Evolutionary conservation across 495 filamentous ascomycete genomes (phyloP), one percentile per base, ranked within the genome.

Genomic region (Xylaria venustula): DNA sequence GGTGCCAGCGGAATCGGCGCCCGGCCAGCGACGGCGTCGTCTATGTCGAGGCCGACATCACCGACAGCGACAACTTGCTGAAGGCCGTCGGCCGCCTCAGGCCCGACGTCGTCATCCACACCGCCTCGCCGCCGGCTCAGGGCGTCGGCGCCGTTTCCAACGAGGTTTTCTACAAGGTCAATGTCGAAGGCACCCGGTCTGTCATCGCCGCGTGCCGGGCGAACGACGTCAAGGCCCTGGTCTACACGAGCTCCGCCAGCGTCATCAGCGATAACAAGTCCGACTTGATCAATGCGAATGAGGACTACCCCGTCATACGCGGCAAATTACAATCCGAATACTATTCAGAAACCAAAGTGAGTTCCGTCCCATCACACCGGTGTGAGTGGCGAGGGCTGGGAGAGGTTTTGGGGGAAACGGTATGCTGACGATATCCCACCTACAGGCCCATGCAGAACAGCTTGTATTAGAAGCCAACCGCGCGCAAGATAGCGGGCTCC

Each of bases 51-150:
- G 90, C 87, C 69, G 93, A 98, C 71, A 92, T 99, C 72, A 97
- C 92, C 37, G 87, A 90, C 44, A 74, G 77, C 52, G 81, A 79
- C 51, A 79, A 80, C 54, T 81, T 96, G 67, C 71, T 87, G 54
- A 72, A 75, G 12, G 77, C 95, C 11, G 88, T 98, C 71, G 68
- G 79, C 15, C 82, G 83, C 52, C 78, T 88, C 42, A 87, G 86
- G 73, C 92, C 95, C n/a, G 86, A 91, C 65, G 85, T 94, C 11
- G 89, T 99, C 41, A 94, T 98, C 63, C 92, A 99, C 75, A 98
- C 94, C 11, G 95, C 93, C n/a, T 89, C 88, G 4, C 90, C 91
- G 2, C 76, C 83, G 5, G 79, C 84, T 23, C 79, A 78, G 26
- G 72, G 73, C 51, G 75, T 71, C 48, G 70, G 72, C 58, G 69